Base-by-base conservation (phyloP, 2,329 filamentous ascomycete species). In the Apiospora hydei region DNA sequence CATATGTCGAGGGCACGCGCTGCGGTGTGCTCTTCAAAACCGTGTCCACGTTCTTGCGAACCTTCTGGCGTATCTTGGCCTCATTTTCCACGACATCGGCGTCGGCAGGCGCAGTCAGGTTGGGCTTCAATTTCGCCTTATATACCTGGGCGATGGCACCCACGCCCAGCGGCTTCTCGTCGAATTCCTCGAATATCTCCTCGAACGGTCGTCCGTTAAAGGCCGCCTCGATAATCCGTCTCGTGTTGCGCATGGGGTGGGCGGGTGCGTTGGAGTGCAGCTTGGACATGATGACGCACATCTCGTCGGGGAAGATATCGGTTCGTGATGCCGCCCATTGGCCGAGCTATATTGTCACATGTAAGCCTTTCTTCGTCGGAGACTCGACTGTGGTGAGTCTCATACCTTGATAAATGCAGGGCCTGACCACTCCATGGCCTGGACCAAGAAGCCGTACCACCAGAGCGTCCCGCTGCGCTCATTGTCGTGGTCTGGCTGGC, bases 71-170 rank as follows among this genome's bases (percentile, higher is more conserved):
- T 16, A 97, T 80, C 47, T 90, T 91, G 24, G 84, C 83, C 4
- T 86, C 85, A 53, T 86, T 81, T 0, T 87, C 84, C 0, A 82
- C 78, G 0, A 90, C 80, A 69, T 92, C 89, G 67, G 91, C 87
- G 67, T 88, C 86, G 46, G 89, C 88, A 0, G 90, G 88, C 0
- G 87, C 88, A 7, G 93, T 91, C 70, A 98, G 84, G 76, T 93
- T 91, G 0, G 93, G 89, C 79, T 95, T 97, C 66, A 99, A 84
- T 81, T 95, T 98, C 0, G 96, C 96, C 80, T 94, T 97, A 87
- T 99, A 99, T 3, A 98, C 96, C 81, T 99, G 96, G 0, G 96
- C 96, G 77, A 99, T 98, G 43, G 96, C 96, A 14, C 96, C 96
- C 0, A 98, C 96, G 0, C 96, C 96, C 0, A 99, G 85, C 0